These are phyloP conservation scores for Sextonia rubra DNA, from an alignment of 164 flowering plant genomes.

Conservation along the genomic window DNA sequence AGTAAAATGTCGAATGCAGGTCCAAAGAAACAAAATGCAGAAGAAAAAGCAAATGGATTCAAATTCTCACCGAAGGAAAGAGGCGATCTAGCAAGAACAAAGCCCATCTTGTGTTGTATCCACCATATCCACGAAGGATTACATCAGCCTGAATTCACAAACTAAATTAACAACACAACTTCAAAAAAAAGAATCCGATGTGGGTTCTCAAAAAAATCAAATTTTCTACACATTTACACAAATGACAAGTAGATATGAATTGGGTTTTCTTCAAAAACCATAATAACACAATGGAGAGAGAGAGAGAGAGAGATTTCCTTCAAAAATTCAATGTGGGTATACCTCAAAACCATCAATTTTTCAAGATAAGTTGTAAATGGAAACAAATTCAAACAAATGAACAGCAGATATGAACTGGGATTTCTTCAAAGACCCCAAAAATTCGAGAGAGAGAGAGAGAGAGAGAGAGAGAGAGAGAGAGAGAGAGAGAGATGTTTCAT, in stretches of 20 bases:
- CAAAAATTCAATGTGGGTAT: too few relatives aligned
- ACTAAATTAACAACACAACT: neutral
- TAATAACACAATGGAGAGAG: neutral
- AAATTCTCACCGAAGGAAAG: conserved; percentile 57
- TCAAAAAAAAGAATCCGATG: neutral
- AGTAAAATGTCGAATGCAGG: neutral
- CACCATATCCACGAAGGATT: conserved; percentile 79
- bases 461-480: neutral
- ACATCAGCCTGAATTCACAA: conserved; percentile 61
- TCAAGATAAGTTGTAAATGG: neutral
- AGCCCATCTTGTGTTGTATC: conserved; percentile 94
- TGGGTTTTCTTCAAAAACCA: conserved; percentile 4
- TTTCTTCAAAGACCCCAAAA: neutral
- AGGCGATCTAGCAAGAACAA: conserved; percentile 66
- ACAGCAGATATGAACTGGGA: neutral
- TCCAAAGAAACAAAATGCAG: conserved; percentile 1
- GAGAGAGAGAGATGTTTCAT: neutral
- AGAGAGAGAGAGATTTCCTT: too few relatives aligned
- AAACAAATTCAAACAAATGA: neutral
- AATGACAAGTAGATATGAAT: neutral
- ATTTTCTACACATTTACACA: neutral
- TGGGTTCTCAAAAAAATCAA: neutral
- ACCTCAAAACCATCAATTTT: too few relatives aligned
- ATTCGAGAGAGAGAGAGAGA: neutral
- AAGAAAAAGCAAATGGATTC: neutral